Evolutionary conservation across 75 land plant species (phyloP), one percentile per base, ranked within the genome.

Genomic region (Cupressus sempervirens): DNA sequence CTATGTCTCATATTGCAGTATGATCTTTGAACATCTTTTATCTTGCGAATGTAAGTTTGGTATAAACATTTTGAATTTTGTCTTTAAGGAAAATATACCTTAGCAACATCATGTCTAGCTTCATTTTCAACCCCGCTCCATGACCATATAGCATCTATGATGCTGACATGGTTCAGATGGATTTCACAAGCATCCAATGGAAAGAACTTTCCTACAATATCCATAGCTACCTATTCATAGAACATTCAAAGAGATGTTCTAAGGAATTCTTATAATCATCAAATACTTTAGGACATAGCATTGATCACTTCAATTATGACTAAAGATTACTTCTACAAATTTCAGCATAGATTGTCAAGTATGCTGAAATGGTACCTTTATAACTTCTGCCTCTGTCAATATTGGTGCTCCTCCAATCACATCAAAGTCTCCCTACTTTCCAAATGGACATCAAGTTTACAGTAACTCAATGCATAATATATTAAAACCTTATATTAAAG

Each of bases 341-440:
- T 29, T 48, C n/a, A 16, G 38, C 8, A 50, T 38, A 82, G 56
- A 30, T 82, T 40, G 82, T 20, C n/a, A 85, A 53, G 58, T 29
- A 82, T 18, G 72, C 80, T 62, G 73, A 79, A 67, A 82, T 15
- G 36, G 79, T 83, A 95, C 99, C 96, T 97, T 97, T 45, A 97
- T 91, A 84, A 82, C 90, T 87, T 97, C 99, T 34, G 96, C 98
- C 81, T 95, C 99, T 41, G 92, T 95, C 53, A 97, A 77, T 83
- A 91, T 88, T 41, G 88, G 80, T 76, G 92, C 88, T 81, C 98
- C 99, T 83, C 99, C 99, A 90, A 96, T 70, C 48, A 96, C 92
- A 84, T 95, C 98, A 91, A 94, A 97, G 89, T 97, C 99, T 32
- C 96, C 99, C 99, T 97, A 53, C 40, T 76, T 29, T 72, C n/a